Percentiles rank a stretch among this genome's conserved stretches.
Conservation (phyloP, 2,329 filamentous ascomycete genomes). For the Hymenoscyphus fructigenus region DNA sequence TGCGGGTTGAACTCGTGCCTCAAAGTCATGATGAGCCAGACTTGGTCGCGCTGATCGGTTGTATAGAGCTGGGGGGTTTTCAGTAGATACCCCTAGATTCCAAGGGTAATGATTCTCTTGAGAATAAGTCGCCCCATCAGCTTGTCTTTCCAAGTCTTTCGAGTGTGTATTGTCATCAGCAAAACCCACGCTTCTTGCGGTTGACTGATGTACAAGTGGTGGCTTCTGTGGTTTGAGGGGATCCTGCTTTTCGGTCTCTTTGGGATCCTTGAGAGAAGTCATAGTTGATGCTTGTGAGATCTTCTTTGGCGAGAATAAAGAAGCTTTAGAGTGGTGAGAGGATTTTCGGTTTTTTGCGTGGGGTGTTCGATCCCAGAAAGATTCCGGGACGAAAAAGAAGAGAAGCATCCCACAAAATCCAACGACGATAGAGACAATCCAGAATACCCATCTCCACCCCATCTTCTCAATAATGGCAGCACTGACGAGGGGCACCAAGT, state of each 20-base stretch:
- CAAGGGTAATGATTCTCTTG: too few species aligned
- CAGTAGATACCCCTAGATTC: too few species aligned
- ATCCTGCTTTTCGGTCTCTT: slow-evolving; percentile 2
- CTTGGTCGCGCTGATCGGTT: background rate
- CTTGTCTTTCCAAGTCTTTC: slow-evolving; percentile 9
- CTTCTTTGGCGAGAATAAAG: slow-evolving; percentile 22
- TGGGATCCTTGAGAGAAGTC: background rate
- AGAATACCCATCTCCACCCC: slow-evolving; percentile 90
- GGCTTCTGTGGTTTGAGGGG: slow-evolving; percentile 11
- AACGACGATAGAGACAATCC: slow-evolving; percentile 80
- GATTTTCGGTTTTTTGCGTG: slow-evolving; percentile 27
- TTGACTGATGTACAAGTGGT: slow-evolving; percentile 11
- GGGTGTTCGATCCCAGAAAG: slow-evolving; percentile 89
- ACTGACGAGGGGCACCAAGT: slow-evolving; percentile 81
- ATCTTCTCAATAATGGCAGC: slow-evolving; percentile 77
- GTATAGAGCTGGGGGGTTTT: background rate
- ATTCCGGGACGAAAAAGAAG: slow-evolving; percentile 91
- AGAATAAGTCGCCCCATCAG: slow-evolving; percentile 4
- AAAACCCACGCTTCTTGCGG: slow-evolving; percentile 46
- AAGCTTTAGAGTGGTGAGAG: slow-evolving; percentile 18
- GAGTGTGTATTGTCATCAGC: slow-evolving; percentile 35
- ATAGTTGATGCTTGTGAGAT: slow-evolving; percentile 6
- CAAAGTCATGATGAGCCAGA: slow-evolving; percentile 8
- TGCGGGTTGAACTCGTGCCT: slow-evolving; percentile 22
- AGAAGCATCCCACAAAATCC: slow-evolving; percentile 68